These are phyloP conservation scores for Colletotrichum scovillei DNA, from an alignment of 2,329 filamentous ascomycete species.

Conservation along the genomic window DNA sequence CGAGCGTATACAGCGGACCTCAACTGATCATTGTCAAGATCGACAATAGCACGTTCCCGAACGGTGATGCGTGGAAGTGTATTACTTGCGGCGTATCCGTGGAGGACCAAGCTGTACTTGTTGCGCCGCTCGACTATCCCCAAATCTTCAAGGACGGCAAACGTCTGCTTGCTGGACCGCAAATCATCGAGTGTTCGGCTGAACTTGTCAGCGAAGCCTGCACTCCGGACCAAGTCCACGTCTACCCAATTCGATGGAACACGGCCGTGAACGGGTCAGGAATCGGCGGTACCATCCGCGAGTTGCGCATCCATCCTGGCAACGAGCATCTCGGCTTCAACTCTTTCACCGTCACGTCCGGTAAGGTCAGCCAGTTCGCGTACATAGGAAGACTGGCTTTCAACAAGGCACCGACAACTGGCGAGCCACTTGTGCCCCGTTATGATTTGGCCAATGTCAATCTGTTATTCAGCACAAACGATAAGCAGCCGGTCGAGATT, in stretches of 20 bases:
- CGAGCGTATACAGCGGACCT: slow-evolving; percentile 53
- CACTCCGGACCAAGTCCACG: slow-evolving; percentile 45
- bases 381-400: slow-evolving; percentile 51
- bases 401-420: slow-evolving; percentile 45
- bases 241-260: slow-evolving; percentile 54
- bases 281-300: slow-evolving; percentile 46
- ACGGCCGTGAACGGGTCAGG: slow-evolving; percentile 42
- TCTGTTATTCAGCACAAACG: slow-evolving; percentile 40
- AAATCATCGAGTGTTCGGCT: slow-evolving; percentile 51
- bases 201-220: slow-evolving; percentile 48
- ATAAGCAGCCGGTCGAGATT: slow-evolving; percentile 13
- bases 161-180: slow-evolving; percentile 46
- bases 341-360: slow-evolving; percentile 40
- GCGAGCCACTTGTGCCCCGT: slow-evolving; percentile 40
- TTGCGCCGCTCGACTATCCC: slow-evolving; percentile 50
- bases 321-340: slow-evolving; percentile 52
- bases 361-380: slow-evolving; percentile 35
- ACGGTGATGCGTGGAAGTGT: slow-evolving; percentile 60
- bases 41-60: slow-evolving; percentile 52
- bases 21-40: slow-evolving; percentile 57
- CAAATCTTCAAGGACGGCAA: slow-evolving; percentile 54
- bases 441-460: slow-evolving; percentile 52
- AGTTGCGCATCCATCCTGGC: slow-evolving; percentile 55
- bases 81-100: slow-evolving; percentile 55
- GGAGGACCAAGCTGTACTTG: slow-evolving; percentile 42